These are phyloP conservation scores for Scutellaria baicalensis DNA, from an alignment of 257 asterid genomes.

Conservation along the genomic window DNA sequence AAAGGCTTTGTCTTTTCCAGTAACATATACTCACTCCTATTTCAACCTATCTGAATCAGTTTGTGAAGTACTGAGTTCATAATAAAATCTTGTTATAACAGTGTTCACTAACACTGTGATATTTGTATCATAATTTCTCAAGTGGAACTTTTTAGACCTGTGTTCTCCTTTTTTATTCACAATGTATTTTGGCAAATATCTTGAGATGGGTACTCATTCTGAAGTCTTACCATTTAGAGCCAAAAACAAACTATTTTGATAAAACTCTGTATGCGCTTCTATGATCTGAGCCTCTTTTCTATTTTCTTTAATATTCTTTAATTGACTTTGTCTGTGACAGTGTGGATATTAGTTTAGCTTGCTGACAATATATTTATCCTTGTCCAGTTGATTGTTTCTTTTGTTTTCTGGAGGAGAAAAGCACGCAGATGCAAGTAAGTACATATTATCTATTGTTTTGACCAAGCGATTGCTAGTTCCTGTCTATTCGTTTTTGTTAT, in stretches of 20 bases:
- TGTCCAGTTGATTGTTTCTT: slow-evolving; percentile 66
- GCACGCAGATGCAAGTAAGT: slow-evolving; percentile 86
- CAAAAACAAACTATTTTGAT: background rate
- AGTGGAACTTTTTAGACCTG: background rate
- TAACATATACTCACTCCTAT: background rate
- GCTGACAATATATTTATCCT: slow-evolving; percentile 30
- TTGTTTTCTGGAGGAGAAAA: slow-evolving; percentile 77
- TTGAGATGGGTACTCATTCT: background rate
- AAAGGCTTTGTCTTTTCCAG: background rate
- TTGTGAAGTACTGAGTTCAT: background rate
- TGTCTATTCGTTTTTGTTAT: background rate
- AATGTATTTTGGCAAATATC: background rate
- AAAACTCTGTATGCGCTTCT: background rate
- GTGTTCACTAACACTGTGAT: background rate
- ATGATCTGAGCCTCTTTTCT: background rate
- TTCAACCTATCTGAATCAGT: background rate
- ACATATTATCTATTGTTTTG: background rate
- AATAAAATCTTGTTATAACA: background rate
- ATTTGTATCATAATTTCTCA: background rate
- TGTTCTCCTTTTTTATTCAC: background rate
- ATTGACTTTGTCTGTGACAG: background rate
- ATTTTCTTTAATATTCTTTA: background rate
- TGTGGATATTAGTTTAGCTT: background rate
- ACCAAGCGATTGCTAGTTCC: background rate
- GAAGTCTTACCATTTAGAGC: background rate